Base-by-base conservation (phyloP, 2,329 filamentous ascomycete species). In the Scopulariopsis brevicaulis region DNA sequence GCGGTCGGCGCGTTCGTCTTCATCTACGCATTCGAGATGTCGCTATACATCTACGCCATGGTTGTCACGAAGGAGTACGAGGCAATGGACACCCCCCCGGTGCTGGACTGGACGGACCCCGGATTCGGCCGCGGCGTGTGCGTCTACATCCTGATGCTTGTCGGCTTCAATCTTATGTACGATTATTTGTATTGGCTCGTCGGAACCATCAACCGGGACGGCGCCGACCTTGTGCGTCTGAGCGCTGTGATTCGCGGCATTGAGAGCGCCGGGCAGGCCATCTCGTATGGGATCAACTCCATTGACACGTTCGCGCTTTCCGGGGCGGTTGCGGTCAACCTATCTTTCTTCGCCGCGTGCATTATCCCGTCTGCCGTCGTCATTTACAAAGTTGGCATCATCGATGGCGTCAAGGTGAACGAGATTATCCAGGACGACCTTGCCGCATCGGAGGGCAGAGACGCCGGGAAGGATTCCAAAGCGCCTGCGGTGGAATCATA, bases 281-380 rank as follows among this genome's bases (percentile, higher is more conserved):
- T 60, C 46, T 60, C 60, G 34, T 60, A 56, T 6, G 59, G 60
- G 2, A 61, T 61, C 4, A 61, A 57, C 50, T 61, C 60, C 35
- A 61, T 59, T 0, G 53, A 57, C 22, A 60, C 60, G 22, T 35
- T 35, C 34, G 34, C 34, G 34, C 34, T 35, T 6, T 35, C 34
- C 34, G 34, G 34, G 12, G 37, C 37, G 12, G 37, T 40, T 18
- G 37, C 37, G 12, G 5, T 40, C 37, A 40, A 40, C 6, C 37
- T 40, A 12, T 35, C 34, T 12, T 35, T 35, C 34, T 35, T 35
- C 34, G 34, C 34, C 34, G 34, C 34, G 12, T 35, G 34, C 34
- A 35, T 35, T 12, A 35, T 35, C 34, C 34, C 34, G 34, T 35
- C 34, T 12, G 34, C 34, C 34, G 6, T 35, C 12, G 34, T 35